Base-by-base conservation (phyloP, 1,139 yeast genomes). In the Pneumocystis carinii region DNA sequence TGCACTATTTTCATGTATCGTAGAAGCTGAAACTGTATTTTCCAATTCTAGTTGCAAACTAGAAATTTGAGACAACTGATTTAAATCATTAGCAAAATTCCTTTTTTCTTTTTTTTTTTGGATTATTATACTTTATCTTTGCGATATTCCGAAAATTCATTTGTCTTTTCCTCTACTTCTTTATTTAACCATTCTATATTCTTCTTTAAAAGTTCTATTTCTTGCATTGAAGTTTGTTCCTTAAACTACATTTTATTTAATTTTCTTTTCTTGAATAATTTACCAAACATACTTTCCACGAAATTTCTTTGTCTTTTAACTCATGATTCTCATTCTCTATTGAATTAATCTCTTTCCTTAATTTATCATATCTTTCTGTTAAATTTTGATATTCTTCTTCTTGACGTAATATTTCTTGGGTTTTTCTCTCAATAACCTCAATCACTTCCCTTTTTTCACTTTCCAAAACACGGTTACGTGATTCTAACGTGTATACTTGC, bases 331-430 rank as follows among this genome's bases (percentile, higher is more conserved):
- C 72, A 10, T 73, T 72, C 66, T 78, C 81, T 36, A 77, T 68
- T 7, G 77, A 79, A 48, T 77, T 72, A 8, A 76, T 66, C 14
- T 72, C 68, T 63, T 75, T 72, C 61, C 83, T 76, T n/a, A 76
- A 70, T 10, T 72, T 73, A 36, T 83, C 79, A 66, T 80, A 81
- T 5, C 79, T 75, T 19, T 75, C 74, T 37, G 83, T 78, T 41
- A 84, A 72, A 29, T 74, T 73, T 59, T 79, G 80, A n/a, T 83
- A 73, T 61, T 84, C 83, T n/a, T 75, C 76, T 63, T 79, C 80
- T 59, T 82, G 73, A n/a, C 75, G 76, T 53, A 77, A 75, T 55
- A 80, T 72, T 67, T 83, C 86, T 36, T 74, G 75, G 74, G 75
- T 78, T 68, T 77, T 78, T 64, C 75, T 73, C 63, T 76, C 79